Conservation (phyloP, 768 basidiomycete species). For the Leccinum subgranulosum region DNA sequence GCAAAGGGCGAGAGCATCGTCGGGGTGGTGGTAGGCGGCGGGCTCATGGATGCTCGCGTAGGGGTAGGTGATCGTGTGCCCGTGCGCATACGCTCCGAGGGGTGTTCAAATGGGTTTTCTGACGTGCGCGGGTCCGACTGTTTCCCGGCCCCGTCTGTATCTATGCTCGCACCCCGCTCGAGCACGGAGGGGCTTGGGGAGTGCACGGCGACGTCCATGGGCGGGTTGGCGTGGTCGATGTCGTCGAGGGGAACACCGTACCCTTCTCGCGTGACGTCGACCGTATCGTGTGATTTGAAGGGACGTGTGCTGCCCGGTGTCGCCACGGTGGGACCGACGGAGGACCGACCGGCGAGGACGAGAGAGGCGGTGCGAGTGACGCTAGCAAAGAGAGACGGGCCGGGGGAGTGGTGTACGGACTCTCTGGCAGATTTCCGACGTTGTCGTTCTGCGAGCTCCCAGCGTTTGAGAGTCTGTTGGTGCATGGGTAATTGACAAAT, state of each 20-base stretch:
- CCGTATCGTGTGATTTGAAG: slow-evolving; percentile 48
- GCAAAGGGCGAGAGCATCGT: slow-evolving; percentile 32
- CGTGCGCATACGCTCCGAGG: slow-evolving; percentile 14
- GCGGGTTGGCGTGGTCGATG: slow-evolving; percentile 36
- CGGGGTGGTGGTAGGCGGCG: slow-evolving; percentile 1
- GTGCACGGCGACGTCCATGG: slow-evolving; percentile 37
- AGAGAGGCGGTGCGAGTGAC: slow-evolving; percentile 58
- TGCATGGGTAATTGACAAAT: neutral
- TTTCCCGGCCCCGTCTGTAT: neutral
- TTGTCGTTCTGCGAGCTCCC: slow-evolving; percentile 76
- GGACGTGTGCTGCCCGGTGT: slow-evolving; percentile 36
- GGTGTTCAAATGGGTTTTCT: slow-evolving; percentile 46
- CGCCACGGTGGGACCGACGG: slow-evolving; percentile 28
- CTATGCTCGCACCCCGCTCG: slow-evolving; percentile 13
- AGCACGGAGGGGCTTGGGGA: slow-evolving; percentile 21
- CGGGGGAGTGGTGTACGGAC: slow-evolving; percentile 31
- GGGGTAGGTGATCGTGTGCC: neutral
- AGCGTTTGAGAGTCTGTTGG: slow-evolving; percentile 67
- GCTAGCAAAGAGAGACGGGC: slow-evolving; percentile 50
- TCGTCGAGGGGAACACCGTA: slow-evolving; percentile 51
- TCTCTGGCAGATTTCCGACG: slow-evolving; percentile 72
- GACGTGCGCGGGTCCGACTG: neutral
- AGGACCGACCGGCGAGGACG: slow-evolving; percentile 48
- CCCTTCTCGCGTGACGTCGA: slow-evolving; percentile 36
- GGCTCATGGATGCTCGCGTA: neutral